These are phyloP conservation scores for Kernera saxatilis DNA, from an alignment of 345 rosid species.

Conservation along the genomic window DNA sequence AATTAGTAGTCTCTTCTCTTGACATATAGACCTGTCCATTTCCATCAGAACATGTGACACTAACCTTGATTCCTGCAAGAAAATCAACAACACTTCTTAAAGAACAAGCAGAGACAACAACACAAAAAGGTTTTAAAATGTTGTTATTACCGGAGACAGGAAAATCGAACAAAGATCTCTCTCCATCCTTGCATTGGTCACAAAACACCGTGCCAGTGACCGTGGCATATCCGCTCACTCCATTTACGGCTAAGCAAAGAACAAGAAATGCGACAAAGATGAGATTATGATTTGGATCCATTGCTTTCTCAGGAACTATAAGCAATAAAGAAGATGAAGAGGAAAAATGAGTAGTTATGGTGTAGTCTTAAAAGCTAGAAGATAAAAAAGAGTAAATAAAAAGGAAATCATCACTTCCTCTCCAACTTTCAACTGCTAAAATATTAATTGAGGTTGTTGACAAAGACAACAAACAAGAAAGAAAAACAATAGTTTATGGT, in stretches of 20 bases:
- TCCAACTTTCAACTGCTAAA: conserved; percentile 53
- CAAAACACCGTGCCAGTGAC: conserved; percentile 78
- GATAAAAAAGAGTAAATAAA: conserved; percentile 19
- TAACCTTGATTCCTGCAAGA: conserved; percentile 57
- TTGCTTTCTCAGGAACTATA: conserved; percentile 19
- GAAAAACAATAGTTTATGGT: conserved; percentile 4
- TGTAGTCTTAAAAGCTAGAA: neutral
- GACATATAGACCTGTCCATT: conserved; percentile 57
- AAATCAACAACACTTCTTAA: conserved; percentile 1
- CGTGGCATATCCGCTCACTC: conserved; percentile 45
- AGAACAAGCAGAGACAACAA: neutral
- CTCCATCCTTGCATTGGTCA: conserved; percentile 92
- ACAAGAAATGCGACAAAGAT: conserved; percentile 39
- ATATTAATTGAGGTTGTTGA: conserved; percentile 34
- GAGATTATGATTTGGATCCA: conserved; percentile 40
- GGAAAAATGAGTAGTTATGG: conserved; percentile 8
- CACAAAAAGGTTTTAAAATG: neutral
- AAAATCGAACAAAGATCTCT: conserved; percentile 63
- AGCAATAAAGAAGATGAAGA: conserved; percentile 23
- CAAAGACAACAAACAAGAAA: neutral
- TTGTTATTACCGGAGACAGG: conserved; percentile 52
- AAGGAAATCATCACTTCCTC: conserved; percentile 5
- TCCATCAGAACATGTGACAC: conserved; percentile 48
- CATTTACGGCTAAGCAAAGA: conserved; percentile 46
- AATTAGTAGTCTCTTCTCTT: conserved; percentile 65